Evolutionary conservation across 108 stramenopile genomes (phyloP).

Genomic region (Skeletonema grethae): DNA sequence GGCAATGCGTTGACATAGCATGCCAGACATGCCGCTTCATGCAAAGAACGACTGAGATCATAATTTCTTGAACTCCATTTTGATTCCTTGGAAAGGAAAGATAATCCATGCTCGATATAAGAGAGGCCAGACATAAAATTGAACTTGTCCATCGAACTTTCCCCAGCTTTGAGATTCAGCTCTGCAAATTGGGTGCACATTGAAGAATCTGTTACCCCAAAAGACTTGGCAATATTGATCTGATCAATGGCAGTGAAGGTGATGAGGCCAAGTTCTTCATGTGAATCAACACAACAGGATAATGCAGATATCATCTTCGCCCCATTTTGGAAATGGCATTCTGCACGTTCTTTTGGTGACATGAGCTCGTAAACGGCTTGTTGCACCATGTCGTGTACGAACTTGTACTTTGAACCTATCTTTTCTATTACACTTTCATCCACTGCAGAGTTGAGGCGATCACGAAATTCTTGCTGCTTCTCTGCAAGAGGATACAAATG

Average conservation of each 20-base stretch:
- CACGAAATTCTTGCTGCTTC: neutral
- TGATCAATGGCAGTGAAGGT: neutral
- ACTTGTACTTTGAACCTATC: neutral
- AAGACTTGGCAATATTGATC: constrained; percentile 5
- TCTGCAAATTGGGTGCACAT: neutral
- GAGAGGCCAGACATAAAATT: neutral
- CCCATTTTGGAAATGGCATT: neutral
- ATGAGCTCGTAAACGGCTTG: constrained; percentile 8
- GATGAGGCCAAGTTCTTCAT: neutral
- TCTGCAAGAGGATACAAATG: neutral
- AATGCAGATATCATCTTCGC: neutral
- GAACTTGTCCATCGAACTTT: neutral
- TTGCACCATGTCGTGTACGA: neutral
- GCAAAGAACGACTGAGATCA: constrained; percentile 4
- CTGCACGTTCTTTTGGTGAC: neutral
- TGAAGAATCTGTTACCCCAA: neutral
- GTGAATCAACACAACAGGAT: neutral
- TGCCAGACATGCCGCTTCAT: constrained; percentile 3
- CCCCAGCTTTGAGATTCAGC: constrained; percentile 1
- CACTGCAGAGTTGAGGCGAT: constrained; percentile 1
- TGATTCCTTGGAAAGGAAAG: neutral
- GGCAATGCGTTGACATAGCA: constrained; percentile 1
- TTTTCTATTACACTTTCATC: constrained; percentile 3
- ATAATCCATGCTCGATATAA: neutral
- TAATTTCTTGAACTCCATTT: constrained; percentile 1